These are phyloP conservation scores for Tulasnella sp. DNA, from an alignment of 768 basidiomycete species.

Conservation along the genomic window DNA sequence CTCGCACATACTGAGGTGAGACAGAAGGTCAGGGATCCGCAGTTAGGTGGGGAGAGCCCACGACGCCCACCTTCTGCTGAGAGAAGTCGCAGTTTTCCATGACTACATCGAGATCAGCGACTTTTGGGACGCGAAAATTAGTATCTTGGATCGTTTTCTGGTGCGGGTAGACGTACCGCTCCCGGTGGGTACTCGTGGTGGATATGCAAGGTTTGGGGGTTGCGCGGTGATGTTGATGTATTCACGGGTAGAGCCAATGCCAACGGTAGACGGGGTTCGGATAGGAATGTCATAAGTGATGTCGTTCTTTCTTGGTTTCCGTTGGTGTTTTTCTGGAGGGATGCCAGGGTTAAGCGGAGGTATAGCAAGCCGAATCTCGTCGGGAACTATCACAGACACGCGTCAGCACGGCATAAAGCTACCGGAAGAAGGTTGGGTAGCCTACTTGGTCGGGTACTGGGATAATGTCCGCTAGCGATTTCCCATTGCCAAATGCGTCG, in stretches of 20 bases:
- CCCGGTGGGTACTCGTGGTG: conserved; percentile 75
- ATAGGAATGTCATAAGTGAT: conserved; percentile 19
- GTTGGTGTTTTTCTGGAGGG: conserved; percentile 39
- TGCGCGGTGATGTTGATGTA: conserved; percentile 61
- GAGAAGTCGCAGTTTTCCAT: conserved; percentile 93
- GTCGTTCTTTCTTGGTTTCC: conserved; percentile 1
- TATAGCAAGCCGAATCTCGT: conserved; percentile 45
- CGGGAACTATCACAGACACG: conserved; percentile 43
- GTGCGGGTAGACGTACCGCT: conserved; percentile 25
- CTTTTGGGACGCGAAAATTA: conserved; percentile 15
- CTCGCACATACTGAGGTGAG: conserved; percentile 75
- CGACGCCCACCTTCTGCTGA: conserved; percentile 48
- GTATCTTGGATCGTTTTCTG: neutral
- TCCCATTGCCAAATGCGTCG: conserved; percentile 96
- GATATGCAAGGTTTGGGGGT: conserved; percentile 60
- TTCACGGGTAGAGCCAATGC: conserved; percentile 63
- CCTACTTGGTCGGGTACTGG: conserved; percentile 64
- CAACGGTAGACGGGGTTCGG: conserved; percentile 43
- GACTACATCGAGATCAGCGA: conserved; percentile 80
- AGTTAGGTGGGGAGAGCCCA: neutral
- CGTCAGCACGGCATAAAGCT: neutral
- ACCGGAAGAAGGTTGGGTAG: neutral
- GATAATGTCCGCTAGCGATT: conserved; percentile 86
- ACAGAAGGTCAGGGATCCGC: conserved; percentile 16
- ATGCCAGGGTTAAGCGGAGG: conserved; percentile 63